Conservation (phyloP, 2,329 filamentous ascomycete genomes). For the Fusarium chaquense region DNA sequence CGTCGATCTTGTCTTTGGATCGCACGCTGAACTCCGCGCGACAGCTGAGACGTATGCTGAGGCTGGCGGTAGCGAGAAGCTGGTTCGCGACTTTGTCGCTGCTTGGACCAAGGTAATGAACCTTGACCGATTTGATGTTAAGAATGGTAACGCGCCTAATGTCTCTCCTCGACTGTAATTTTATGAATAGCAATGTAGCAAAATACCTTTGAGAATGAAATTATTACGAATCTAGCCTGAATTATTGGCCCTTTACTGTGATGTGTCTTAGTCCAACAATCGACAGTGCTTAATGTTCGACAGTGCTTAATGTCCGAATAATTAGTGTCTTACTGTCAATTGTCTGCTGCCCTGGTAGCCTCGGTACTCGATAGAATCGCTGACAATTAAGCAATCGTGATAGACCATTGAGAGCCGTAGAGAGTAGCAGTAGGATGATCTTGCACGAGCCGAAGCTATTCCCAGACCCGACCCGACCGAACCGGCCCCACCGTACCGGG, state of each 20-base stretch:
- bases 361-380: too few species aligned
- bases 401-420: too few species aligned
- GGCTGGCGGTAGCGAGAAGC: slow-evolving; percentile 69
- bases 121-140: slow-evolving; percentile 74
- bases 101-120: slow-evolving; percentile 83
- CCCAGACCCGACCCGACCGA: background rate
- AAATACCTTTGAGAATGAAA: slow-evolving; percentile 43
- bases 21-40: slow-evolving; percentile 78
- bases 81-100: slow-evolving; percentile 76
- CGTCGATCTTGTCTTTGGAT: slow-evolving; percentile 76
- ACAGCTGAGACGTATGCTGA: slow-evolving; percentile 76
- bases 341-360: background rate
- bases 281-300: background rate
- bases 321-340: background rate
- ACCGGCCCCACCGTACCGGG: slow-evolving; percentile 2
- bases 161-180: slow-evolving; percentile 42
- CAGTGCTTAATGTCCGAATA: background rate
- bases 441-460: background rate
- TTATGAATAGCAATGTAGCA: slow-evolving; percentile 40
- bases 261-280: background rate
- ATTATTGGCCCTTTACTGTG: background rate
- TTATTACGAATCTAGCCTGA: slow-evolving; percentile 22
- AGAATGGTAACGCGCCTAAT: slow-evolving; percentile 10
- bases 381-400: background rate
- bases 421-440: background rate